phyloP scores from a whole-genome alignment of 208 protist genomes.

The Phytomonas sp. region DNA sequence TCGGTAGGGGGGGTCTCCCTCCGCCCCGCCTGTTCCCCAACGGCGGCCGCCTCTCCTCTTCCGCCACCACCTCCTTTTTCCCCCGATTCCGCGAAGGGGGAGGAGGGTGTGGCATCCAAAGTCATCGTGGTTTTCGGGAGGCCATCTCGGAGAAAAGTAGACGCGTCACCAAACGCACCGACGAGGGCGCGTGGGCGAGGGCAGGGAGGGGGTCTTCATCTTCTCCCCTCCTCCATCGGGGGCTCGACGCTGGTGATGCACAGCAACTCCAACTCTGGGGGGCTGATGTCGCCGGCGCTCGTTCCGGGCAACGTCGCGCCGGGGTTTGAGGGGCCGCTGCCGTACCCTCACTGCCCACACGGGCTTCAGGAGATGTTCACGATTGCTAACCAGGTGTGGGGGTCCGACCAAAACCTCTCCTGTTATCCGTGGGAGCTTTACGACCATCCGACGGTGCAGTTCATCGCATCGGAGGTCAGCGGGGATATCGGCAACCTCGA shows the following conservation, averaged over 20 bases:
- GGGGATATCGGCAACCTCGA: constrained; percentile 29
- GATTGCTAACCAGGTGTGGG: constrained; percentile 2
- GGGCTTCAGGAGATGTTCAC: constrained; percentile 21
- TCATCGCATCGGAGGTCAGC: constrained; percentile 40
- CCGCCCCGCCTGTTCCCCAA: too few species aligned
- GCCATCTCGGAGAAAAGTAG: too few species aligned
- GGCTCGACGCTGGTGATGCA: neutral
- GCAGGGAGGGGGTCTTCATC: neutral
- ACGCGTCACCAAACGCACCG: too few species aligned
- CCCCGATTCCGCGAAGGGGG: too few species aligned
- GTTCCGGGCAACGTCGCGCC: neutral
- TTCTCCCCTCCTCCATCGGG: neutral
- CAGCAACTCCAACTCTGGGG: neutral
- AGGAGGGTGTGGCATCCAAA: too few species aligned
- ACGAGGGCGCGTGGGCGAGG: too few species aligned
- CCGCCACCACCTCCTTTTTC: too few species aligned
- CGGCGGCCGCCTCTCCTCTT: too few species aligned
- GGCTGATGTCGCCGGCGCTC: too few species aligned
- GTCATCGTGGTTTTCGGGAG: too few species aligned
- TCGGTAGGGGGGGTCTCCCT: too few species aligned
- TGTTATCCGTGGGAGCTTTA: constrained; percentile 23
- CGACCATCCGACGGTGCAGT: constrained; percentile 44
- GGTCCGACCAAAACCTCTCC: constrained; percentile 14
- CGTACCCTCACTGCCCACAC: constrained; percentile 32
- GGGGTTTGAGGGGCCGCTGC: constrained; percentile 16